These are phyloP conservation scores for Neopestalotiopsis sp. DNA, from an alignment of 2,329 filamentous ascomycete genomes.

Conservation along the genomic window DNA sequence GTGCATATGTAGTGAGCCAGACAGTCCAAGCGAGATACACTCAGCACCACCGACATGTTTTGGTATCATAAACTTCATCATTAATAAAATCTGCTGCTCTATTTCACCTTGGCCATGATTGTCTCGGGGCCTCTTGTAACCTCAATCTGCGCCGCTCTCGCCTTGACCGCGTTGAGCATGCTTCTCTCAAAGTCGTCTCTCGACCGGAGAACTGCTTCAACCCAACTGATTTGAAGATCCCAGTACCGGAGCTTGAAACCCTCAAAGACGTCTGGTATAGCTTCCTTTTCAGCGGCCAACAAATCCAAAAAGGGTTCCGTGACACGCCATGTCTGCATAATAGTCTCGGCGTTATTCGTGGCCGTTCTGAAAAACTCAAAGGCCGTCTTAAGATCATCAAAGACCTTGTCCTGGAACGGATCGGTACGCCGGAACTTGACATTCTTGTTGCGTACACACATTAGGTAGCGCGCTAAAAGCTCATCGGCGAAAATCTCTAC, in stretches of 20 bases:
- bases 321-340: conserved; percentile 92
- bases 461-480: conserved; percentile 84
- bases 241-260: conserved; percentile 86
- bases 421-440: conserved; percentile 88
- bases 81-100: conserved; percentile 14
- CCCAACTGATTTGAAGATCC: conserved; percentile 95
- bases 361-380: conserved; percentile 86
- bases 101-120: conserved; percentile 93
- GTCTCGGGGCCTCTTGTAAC: conserved; percentile 85
- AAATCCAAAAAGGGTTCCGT: conserved; percentile 84
- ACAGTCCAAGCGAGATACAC: too few relatives aligned
- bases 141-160: conserved; percentile 82
- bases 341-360: conserved; percentile 70
- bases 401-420: conserved; percentile 90
- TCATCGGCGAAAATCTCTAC: conserved; percentile 93
- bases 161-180: conserved; percentile 89
- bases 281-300: conserved; percentile 76
- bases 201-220: conserved; percentile 85
- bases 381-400: conserved; percentile 87
- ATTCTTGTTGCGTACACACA: conserved; percentile 84
- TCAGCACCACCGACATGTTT: neutral
- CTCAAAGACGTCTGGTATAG: conserved; percentile 79
- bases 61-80: neutral
- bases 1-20: too few relatives aligned
- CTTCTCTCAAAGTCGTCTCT: conserved; percentile 93